phyloP scores from a whole-genome alignment of 2,329 filamentous ascomycete genomes.

The Neonectria hederae region DNA sequence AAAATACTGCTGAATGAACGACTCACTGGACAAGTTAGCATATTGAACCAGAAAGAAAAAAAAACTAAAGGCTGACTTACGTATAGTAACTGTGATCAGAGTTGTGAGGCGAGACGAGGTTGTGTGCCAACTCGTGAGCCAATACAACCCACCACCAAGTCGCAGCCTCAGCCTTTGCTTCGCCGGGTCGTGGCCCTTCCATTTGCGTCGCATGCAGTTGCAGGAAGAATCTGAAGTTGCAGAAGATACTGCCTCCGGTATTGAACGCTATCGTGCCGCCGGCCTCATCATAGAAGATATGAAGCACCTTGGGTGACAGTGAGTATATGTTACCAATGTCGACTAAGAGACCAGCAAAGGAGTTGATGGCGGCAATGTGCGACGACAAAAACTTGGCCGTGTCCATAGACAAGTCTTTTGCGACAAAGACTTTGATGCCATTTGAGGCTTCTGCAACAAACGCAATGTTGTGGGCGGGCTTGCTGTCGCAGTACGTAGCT shows the following conservation, averaged over 20 bases:
- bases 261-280: conserved; percentile 95
- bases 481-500: conserved; percentile 85
- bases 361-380: conserved; percentile 70
- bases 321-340: conserved; percentile 79
- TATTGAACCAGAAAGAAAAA: not conserved
- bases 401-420: conserved; percentile 61
- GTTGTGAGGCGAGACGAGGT: conserved; percentile 82
- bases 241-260: conserved; percentile 85
- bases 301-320: conserved; percentile 73
- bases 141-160: conserved; percentile 96
- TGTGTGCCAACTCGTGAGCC: conserved; percentile 95
- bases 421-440: conserved; percentile 78
- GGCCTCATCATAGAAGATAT: conserved; percentile 85
- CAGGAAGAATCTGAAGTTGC: conserved; percentile 88
- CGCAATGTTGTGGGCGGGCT: conserved; percentile 75
- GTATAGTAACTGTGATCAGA: conserved; percentile 86
- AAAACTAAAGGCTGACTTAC: conserved; percentile 50
- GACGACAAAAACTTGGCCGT: conserved; percentile 64
- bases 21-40: conserved; percentile 63
- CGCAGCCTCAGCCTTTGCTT: conserved; percentile 72
- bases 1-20: conserved; percentile 82
- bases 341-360: conserved; percentile 74
- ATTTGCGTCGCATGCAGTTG: conserved; percentile 74
- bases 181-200: conserved; percentile 44
- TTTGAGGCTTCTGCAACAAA: conserved; percentile 76